Base-by-base conservation (phyloP, 192 early-diverging fungal genomes). In the Coemansia sp. region DNA sequence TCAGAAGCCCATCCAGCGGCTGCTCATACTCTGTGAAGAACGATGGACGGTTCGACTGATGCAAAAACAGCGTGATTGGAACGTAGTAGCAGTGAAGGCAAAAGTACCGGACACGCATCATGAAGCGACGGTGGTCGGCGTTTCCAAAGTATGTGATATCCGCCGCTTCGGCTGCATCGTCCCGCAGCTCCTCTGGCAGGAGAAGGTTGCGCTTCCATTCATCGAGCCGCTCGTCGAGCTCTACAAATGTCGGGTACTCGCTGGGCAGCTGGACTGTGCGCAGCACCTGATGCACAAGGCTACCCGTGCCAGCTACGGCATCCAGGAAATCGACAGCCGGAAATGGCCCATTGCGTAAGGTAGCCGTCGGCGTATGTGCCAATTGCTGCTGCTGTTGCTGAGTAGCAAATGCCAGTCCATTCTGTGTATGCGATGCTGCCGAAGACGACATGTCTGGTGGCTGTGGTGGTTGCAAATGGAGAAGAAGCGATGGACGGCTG, bases 1-100 rank as follows among this genome's bases (percentile, higher is more conserved):
- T 59, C 57, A 8, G 21, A 5, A 75, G 67, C 58, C 47, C 59
- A 19, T 70, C 74, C 32, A 74, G 57, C 26, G 80, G 75, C 58
- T 67, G 75, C 80, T 83, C 80, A 69, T 83, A 83, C 64, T 83
- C 80, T 9, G 80, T 77, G 58, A 83, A 83, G 40, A 83, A 83
- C 56, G 80, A 74, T 43, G 75, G 80, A 1, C 80, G 75, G 50
- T 83, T 83, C 32, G 75, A 68, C 62, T 83, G 80, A 63, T 83
- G 80, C 50, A 83, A 38, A n/a, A 77, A 77, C 6, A 83, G 68
- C 11, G 75, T 63, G 32, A 77, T 83, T 11, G 80, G 80, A 54
- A 77, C 75, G 21, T 83, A 83, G 71, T 83, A 83, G 69, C 80
- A 83, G 56, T 83, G 80, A 54, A 83, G 59, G 59, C 80, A 83